Base-by-base conservation (phyloP, 768 basidiomycete genomes). In the Russula earlei region DNA sequence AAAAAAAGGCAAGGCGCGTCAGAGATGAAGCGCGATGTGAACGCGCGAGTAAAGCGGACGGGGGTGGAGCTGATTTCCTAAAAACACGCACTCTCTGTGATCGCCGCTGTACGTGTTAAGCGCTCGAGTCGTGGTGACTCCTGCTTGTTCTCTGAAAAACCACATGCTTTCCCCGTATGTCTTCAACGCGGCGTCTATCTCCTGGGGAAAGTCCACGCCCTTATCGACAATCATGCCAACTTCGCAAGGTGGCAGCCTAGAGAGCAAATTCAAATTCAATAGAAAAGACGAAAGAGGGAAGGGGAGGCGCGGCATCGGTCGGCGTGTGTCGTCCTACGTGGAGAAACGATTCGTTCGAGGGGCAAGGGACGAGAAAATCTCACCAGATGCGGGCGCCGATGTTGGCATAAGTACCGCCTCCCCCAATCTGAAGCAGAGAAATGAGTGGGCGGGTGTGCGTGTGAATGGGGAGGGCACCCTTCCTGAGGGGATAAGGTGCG, bases 161-260 rank as follows among this genome's bases (percentile, higher is more conserved):
- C 90, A 94, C 78, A 91, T 85, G 45, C 83, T 80, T 31, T 69
- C 43, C 1, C 91, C 91, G 66, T 84, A 91, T 10, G 70, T 64
- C 36, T 80, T 68, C 3, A 92, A 75, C 49, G 71, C 71, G 17
- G 71, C 62, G 65, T 84, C 76, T 27, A 90, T 77, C 20, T 72
- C 61, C 12, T 64, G 59, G 22, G 87, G 84, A 65, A 91, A 93
- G 67, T 94, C 91, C 48, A 71, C 51, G 9, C 93, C 91, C 67
- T 74, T 76, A 70, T 95, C 91, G 42, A 96, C 71, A 52, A 95
- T 78, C 89, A 92, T 91, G 17, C 88, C 88, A 31, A 93, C 67
- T 49, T 74, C 66, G 25, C 75, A 64, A 0, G 87, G 67, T 0
- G 83, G 74, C 20, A 92, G 73, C 89, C 88, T 89, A 65, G 10